Evolutionary conservation across 2,329 filamentous ascomycete genomes (phyloP).

Genomic region (Shiraia bambusicola): DNA sequence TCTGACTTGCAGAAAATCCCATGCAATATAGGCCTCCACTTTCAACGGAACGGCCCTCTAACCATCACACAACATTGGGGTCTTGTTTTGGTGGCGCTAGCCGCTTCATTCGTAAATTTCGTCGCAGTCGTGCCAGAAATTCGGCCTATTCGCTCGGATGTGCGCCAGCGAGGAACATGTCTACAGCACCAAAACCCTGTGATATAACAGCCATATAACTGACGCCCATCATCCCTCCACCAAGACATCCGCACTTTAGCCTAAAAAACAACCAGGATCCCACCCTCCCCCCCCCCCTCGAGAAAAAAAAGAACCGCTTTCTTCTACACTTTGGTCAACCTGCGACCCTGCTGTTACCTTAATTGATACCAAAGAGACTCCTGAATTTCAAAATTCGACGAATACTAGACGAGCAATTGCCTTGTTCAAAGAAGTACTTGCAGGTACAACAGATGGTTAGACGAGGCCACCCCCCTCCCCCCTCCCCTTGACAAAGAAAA

Average conservation of each 20-base stretch:
- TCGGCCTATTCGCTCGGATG: conserved; percentile 15
- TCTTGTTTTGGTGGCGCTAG: conserved; percentile 8
- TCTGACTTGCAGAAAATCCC: conserved; percentile 10
- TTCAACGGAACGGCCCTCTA: conserved; percentile 31
- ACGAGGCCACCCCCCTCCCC: too few relatives aligned
- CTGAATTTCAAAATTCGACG: conserved; percentile 17
- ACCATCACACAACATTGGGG: conserved; percentile 13
- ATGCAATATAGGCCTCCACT: conserved; percentile 28
- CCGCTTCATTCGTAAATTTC: conserved; percentile 13
- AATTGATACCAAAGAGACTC: conserved; percentile 15
- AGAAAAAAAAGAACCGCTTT: conserved; percentile 22
- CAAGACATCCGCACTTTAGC: conserved; percentile 29
- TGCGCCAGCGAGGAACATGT: conserved; percentile 5
- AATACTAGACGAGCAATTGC: conserved; percentile 21
- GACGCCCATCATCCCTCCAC: conserved; percentile 17
- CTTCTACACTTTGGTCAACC: conserved; percentile 15
- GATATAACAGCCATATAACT: conserved; percentile 29
- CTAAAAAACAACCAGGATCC: conserved; percentile 23
- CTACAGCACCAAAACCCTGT: conserved; percentile 25
- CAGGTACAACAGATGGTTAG: conserved; percentile 25
- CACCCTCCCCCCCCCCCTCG: too few relatives aligned
- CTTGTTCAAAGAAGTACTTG: conserved; percentile 23
- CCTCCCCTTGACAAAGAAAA: too few relatives aligned
- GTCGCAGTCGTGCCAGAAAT: conserved; percentile 16
- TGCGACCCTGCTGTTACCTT: conserved; percentile 17